Percentiles rank a stretch among this genome's conserved stretches.
phyloP scores from a whole-genome alignment of 2,329 filamentous ascomycete genomes.

The Lizonia empirigonia region DNA sequence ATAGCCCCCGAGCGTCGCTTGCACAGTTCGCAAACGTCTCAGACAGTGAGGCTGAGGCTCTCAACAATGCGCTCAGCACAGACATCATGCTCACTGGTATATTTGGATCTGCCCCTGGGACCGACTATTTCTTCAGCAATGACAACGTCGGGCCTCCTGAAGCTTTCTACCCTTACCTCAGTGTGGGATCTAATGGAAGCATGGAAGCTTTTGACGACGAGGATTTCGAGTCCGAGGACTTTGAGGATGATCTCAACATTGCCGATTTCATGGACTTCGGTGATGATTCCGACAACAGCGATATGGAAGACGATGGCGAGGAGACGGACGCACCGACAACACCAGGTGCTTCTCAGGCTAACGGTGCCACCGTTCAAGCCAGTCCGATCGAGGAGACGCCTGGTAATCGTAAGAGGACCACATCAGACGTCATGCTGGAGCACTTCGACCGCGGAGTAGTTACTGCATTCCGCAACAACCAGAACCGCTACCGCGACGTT shows the following conservation, averaged over 20 bases:
- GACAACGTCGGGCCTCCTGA: slow-evolving; percentile 75
- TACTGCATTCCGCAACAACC: slow-evolving; percentile 49
- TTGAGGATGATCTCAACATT: slow-evolving; percentile 57
- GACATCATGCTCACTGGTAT: slow-evolving; percentile 82
- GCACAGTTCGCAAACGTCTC: slow-evolving; percentile 40
- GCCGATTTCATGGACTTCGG: slow-evolving; percentile 49
- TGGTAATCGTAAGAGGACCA: slow-evolving; percentile 32
- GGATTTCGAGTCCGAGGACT: slow-evolving; percentile 64
- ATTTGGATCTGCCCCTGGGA: slow-evolving; percentile 53
- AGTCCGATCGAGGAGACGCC: slow-evolving; percentile 32
- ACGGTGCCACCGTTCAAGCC: slow-evolving; percentile 39
- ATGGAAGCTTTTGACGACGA: slow-evolving; percentile 59
- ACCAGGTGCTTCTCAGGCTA: slow-evolving; percentile 40
- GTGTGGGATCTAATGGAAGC: slow-evolving; percentile 61
- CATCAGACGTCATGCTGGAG: slow-evolving; percentile 47
- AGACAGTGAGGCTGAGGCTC: slow-evolving; percentile 47
- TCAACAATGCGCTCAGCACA: slow-evolving; percentile 50
- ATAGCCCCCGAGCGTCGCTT: slow-evolving; percentile 47
- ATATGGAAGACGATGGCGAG: slow-evolving; percentile 44
- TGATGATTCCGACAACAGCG: slow-evolving; percentile 42
- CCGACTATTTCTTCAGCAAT: slow-evolving; percentile 56
- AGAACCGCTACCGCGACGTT: slow-evolving; percentile 47
- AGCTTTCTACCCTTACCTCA: slow-evolving; percentile 73
- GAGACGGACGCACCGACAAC: slow-evolving; percentile 46
- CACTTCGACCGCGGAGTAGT: slow-evolving; percentile 59